Percentiles rank a stretch among this genome's conserved stretches.
phyloP scores from a whole-genome alignment of 345 rosid genomes.

The Carallia pectinifolia region DNA sequence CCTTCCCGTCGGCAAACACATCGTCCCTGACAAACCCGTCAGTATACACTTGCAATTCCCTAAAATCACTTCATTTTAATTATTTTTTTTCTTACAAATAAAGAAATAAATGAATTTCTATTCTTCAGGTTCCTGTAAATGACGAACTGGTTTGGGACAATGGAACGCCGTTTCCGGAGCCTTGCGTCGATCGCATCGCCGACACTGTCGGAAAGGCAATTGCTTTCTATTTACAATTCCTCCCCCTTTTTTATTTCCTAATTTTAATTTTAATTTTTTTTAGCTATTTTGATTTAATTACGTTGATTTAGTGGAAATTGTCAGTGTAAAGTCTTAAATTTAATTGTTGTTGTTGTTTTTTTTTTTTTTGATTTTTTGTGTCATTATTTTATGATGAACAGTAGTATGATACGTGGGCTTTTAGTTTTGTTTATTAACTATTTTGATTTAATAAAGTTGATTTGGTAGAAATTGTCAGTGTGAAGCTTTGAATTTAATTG shows the following conservation, averaged over 20 bases:
- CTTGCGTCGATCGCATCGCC: conserved; percentile 96
- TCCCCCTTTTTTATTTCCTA: background rate
- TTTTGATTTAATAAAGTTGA: too few species aligned
- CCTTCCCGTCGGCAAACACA: conserved; percentile 89
- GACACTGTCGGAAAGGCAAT: conserved; percentile 92
- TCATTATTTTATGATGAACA: conserved; percentile 15
- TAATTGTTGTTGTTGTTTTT: too few species aligned
- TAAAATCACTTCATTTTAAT: background rate
- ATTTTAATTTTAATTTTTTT: background rate
- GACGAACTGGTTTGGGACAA: conserved; percentile 97
- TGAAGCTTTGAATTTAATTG: background rate
- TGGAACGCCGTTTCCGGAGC: conserved; percentile 89
- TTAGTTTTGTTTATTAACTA: too few species aligned
- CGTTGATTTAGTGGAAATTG: too few species aligned
- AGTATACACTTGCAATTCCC: conserved; percentile 23
- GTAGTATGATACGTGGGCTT: conserved; percentile 98
- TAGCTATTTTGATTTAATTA: background rate
- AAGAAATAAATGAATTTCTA: background rate
- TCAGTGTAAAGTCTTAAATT: too few species aligned
- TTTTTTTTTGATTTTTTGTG: background rate
- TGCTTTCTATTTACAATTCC: background rate
- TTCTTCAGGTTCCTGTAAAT: conserved; percentile 64
- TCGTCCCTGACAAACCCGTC: conserved; percentile 94
- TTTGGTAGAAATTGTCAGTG: background rate
- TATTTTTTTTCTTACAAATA: background rate